Conservation (phyloP, 768 basidiomycete genomes). For the Suillus tomentosus region DNA sequence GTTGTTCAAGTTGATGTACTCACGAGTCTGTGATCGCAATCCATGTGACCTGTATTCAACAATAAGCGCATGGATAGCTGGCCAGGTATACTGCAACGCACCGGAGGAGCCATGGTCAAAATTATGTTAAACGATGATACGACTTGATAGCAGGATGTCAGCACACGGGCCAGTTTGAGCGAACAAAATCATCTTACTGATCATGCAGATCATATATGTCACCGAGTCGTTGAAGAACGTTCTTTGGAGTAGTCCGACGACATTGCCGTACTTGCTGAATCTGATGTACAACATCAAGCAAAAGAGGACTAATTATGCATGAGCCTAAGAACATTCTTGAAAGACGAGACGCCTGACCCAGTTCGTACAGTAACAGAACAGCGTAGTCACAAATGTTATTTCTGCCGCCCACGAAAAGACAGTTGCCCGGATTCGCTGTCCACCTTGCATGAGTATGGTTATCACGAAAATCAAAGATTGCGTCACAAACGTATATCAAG, state of each 20-base stretch:
- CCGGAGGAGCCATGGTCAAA: not conserved
- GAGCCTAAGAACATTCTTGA: not conserved
- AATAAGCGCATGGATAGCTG: not conserved
- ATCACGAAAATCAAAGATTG: not conserved
- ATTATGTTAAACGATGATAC: not conserved
- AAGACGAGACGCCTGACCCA: not conserved
- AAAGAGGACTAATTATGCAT: not conserved
- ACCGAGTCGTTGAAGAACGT: not conserved
- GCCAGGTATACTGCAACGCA: not conserved
- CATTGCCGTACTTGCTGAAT: not conserved
- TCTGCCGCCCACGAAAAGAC: not conserved
- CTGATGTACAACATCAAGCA: not conserved
- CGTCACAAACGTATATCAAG: not conserved
- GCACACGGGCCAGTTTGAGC: not conserved
- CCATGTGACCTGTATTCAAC: not conserved
- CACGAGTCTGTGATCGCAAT: not conserved
- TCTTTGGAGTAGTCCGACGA: not conserved
- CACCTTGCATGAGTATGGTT: not conserved
- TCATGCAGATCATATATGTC: not conserved
- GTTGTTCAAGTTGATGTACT: not conserved
- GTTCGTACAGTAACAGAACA: not conserved
- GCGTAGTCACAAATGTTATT: not conserved
- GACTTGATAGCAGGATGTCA: not conserved
- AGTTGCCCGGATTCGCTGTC: not conserved
- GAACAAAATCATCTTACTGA: not conserved